Evolutionary conservation across 345 rosid species (phyloP).

Genomic region (Rhodamnia rubescens): DNA sequence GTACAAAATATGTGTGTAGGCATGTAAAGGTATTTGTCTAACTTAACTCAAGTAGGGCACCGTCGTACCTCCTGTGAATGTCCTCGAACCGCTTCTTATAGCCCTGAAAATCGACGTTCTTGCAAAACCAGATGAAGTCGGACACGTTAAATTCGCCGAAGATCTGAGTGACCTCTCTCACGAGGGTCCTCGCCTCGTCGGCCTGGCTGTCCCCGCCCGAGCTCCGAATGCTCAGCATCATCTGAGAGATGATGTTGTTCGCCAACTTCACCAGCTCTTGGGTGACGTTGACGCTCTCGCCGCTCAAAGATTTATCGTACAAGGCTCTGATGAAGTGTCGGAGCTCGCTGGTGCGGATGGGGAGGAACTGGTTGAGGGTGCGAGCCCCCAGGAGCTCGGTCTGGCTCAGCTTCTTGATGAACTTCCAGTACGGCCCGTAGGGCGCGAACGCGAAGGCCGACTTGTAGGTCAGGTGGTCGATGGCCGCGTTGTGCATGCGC

Average conservation of each 20-base stretch:
- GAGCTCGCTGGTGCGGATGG: slow-evolving; percentile 15
- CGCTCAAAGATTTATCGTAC: slow-evolving; percentile 3
- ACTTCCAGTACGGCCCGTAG: slow-evolving; percentile 32
- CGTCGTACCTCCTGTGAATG: slow-evolving; percentile 13
- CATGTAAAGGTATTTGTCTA: not conserved
- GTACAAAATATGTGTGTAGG: not conserved
- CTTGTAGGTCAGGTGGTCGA: slow-evolving; percentile 24
- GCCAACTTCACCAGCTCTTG: slow-evolving; percentile 27
- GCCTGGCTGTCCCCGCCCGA: slow-evolving; percentile 17
- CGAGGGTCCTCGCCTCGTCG: slow-evolving; percentile 13
- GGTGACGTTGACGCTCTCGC: slow-evolving; percentile 19
- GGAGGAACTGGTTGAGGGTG: slow-evolving; percentile 20
- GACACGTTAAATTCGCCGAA: slow-evolving; percentile 38
- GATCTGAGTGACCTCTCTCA: slow-evolving; percentile 25
- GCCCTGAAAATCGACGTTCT: slow-evolving; percentile 25
- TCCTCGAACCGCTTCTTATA: slow-evolving; percentile 14
- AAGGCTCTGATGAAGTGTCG: slow-evolving; percentile 1
- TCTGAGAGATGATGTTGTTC: slow-evolving; percentile 27
- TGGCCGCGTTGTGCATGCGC: slow-evolving; percentile 20
- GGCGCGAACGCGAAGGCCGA: slow-evolving; percentile 35
- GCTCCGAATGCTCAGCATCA: slow-evolving; percentile 32
- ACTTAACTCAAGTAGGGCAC: not conserved
- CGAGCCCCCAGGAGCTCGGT: slow-evolving; percentile 30
- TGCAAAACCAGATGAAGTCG: slow-evolving; percentile 32
- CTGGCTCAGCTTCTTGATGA: slow-evolving; percentile 31